Evolutionary conservation across 2,329 filamentous ascomycete species (phyloP).

Genomic region (Penicillium verrucosum): DNA sequence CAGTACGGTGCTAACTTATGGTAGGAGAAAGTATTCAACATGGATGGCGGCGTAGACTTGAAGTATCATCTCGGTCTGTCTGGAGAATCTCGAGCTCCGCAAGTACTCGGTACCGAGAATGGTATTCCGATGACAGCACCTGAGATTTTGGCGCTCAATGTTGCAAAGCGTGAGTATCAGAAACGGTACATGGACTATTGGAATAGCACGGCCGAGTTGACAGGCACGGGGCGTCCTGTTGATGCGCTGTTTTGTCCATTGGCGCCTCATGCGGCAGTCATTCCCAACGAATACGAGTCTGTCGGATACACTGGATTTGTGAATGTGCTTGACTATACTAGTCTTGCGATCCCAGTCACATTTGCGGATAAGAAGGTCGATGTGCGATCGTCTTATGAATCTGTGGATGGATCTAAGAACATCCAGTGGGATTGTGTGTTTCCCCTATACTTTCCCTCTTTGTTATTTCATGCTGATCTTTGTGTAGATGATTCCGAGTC

Average conservation of each 20-base stretch:
- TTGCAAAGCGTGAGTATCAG: constrained; percentile 55
- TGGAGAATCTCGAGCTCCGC: constrained; percentile 52
- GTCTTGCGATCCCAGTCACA: constrained; percentile 55
- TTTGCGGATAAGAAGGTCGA: constrained; percentile 53
- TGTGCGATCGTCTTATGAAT: constrained; percentile 36
- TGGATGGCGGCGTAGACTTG: constrained; percentile 53
- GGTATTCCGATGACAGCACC: constrained; percentile 39
- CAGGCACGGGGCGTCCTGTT: constrained; percentile 51
- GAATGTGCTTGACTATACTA: constrained; percentile 58
- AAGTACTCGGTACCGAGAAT: constrained; percentile 38
- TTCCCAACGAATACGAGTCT: constrained; percentile 45
- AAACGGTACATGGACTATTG: constrained; percentile 62
- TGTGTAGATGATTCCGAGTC: constrained; percentile 47
- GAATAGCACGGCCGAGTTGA: constrained; percentile 54
- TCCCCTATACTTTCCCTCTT: background rate
- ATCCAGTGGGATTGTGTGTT: constrained; percentile 51
- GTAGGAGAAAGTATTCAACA: constrained; percentile 22
- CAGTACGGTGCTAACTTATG: constrained; percentile 12
- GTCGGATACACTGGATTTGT: constrained; percentile 47
- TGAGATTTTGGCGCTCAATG: constrained; percentile 49
- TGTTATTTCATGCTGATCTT: background rate
- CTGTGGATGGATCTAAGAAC: constrained; percentile 44
- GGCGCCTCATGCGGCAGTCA: constrained; percentile 42
- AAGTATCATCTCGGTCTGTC: constrained; percentile 52
- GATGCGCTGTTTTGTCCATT: constrained; percentile 50